These are phyloP conservation scores for Pichia sp. DNA, from an alignment of 1,139 yeast species.

Conservation along the genomic window DNA sequence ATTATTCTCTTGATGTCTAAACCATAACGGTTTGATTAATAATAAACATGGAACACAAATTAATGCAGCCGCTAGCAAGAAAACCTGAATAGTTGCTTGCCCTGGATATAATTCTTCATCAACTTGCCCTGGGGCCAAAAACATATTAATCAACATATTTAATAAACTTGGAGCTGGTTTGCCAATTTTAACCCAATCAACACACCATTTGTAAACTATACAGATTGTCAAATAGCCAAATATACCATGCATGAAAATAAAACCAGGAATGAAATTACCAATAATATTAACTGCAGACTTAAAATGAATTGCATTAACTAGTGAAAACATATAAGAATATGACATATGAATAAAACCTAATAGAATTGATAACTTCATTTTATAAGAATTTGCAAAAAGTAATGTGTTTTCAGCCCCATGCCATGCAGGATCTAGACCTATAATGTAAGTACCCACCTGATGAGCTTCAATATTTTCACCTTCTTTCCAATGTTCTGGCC, in stretches of 20 bases:
- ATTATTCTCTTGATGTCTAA: constrained; percentile 29
- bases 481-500: constrained; percentile 53
- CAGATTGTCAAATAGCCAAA: constrained; percentile 71
- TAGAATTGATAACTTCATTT: constrained; percentile 73
- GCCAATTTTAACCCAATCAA: constrained; percentile 64
- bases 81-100: constrained; percentile 56
- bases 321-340: constrained; percentile 63
- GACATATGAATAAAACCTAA: constrained; percentile 80
- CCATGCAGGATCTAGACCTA: constrained; percentile 76
- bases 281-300: constrained; percentile 58
- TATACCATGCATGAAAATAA: constrained; percentile 76
- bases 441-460: constrained; percentile 51
- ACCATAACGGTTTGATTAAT: constrained; percentile 56
- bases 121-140: constrained; percentile 67
- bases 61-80: constrained; percentile 54
- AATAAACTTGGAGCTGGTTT: constrained; percentile 74
- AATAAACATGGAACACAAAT: constrained; percentile 75
- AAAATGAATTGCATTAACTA: constrained; percentile 56
- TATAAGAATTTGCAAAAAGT: constrained; percentile 69
- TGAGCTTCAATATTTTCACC: constrained; percentile 56
- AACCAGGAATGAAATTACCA: constrained; percentile 76
- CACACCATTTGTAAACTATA: constrained; percentile 73
- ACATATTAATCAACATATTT: constrained; percentile 79
- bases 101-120: constrained; percentile 61
- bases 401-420: constrained; percentile 76